Evolutionary conservation across 495 filamentous ascomycete species (phyloP).

Genomic region (Stereocaulon alpinum): DNA sequence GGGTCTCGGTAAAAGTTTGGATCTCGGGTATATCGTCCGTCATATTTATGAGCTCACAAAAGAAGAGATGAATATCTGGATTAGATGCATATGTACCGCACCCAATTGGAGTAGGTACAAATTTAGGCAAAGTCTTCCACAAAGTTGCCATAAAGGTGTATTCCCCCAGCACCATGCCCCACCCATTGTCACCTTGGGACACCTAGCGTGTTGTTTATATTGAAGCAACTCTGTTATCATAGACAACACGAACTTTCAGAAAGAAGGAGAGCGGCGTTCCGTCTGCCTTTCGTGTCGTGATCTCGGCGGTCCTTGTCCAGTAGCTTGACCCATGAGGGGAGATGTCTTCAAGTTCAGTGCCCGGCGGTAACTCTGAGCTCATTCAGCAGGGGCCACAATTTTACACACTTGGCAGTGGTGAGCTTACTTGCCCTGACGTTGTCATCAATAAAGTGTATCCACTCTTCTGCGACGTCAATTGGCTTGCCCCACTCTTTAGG

Average conservation of each 20-base stretch:
- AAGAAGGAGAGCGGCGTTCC: conserved; percentile 17
- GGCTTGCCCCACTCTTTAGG: too few species aligned
- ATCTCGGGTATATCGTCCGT: conserved; percentile 16
- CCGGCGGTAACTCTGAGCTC: conserved; percentile 15
- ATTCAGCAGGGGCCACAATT: not conserved
- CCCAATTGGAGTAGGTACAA: conserved; percentile 17
- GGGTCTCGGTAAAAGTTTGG: not conserved
- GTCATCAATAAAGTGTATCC: conserved; percentile 13
- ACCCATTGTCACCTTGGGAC: conserved; percentile 14
- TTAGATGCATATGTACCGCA: conserved; percentile 23
- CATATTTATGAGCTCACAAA: conserved; percentile 21
- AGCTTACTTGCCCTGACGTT: conserved; percentile 17
- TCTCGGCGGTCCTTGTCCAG: conserved; percentile 23
- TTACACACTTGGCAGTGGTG: not conserved
- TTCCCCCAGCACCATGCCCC: conserved; percentile 23
- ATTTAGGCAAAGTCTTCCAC: conserved; percentile 15
- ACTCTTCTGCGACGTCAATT: conserved; percentile 7
- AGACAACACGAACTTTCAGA: conserved; percentile 16
- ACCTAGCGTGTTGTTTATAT: not conserved
- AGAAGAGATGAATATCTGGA: conserved; percentile 22
- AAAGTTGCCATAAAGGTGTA: conserved; percentile 20
- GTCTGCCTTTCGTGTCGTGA: conserved; percentile 17
- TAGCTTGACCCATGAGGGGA: conserved; percentile 18
- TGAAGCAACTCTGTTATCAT: not conserved
- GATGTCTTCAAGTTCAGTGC: conserved; percentile 9